These are phyloP conservation scores for Diplodia sapinea DNA, from an alignment of 2,329 filamentous ascomycete genomes.

Conservation along the genomic window DNA sequence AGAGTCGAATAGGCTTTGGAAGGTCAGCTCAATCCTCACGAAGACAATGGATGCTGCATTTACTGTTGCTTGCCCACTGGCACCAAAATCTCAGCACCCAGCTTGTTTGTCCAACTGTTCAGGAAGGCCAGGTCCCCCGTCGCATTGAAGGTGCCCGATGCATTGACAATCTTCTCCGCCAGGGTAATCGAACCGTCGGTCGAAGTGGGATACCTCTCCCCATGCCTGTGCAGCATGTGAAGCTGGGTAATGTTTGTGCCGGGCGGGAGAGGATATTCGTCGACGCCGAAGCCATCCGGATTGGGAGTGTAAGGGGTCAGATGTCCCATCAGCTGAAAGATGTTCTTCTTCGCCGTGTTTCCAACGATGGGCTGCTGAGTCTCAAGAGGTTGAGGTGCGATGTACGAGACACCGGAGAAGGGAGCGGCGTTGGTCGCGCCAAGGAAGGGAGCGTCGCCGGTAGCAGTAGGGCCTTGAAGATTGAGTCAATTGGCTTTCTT, in stretches of 20 bases:
- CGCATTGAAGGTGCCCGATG: constrained; percentile 61
- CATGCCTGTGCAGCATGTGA: constrained; percentile 75
- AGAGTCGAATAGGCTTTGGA: constrained; percentile 64
- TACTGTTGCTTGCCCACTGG: constrained; percentile 72
- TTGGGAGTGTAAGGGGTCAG: constrained; percentile 73
- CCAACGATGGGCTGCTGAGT: constrained; percentile 72
- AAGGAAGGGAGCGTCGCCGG: constrained; percentile 71
- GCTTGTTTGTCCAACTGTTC: constrained; percentile 70
- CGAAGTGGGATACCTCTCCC: constrained; percentile 72
- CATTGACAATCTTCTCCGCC: constrained; percentile 61
- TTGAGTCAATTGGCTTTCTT: not conserved
- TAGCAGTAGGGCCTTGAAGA: constrained; percentile 68
- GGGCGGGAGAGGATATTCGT: constrained; percentile 71
- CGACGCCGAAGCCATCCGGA: constrained; percentile 71
- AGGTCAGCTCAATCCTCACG: not conserved
- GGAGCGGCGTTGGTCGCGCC: constrained; percentile 73
- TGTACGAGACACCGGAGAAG: constrained; percentile 65
- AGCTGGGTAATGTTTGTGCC: constrained; percentile 73
- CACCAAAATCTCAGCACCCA: constrained; percentile 74
- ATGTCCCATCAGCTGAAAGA: constrained; percentile 73
- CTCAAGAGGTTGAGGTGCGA: constrained; percentile 72
- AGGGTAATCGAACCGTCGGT: constrained; percentile 65
- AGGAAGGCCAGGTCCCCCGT: constrained; percentile 68
- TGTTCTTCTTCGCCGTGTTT: constrained; percentile 63
- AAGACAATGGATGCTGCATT: not conserved